Conservation (phyloP, 768 basidiomycete genomes). For the Tremella fuciformis region DNA sequence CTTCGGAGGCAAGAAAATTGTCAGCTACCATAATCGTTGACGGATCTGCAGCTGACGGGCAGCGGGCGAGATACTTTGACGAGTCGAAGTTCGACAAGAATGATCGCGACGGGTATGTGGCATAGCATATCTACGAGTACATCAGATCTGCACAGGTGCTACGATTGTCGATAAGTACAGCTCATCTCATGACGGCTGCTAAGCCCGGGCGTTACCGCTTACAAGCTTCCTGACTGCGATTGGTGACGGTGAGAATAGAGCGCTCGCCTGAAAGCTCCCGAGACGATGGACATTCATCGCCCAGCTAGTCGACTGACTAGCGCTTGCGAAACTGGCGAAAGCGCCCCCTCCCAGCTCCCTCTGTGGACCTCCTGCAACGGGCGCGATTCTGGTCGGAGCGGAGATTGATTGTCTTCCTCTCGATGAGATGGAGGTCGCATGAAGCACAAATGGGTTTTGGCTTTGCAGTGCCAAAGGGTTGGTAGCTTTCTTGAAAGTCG, state of each 20-base stretch:
- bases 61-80: constrained; percentile 48
- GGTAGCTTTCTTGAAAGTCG: background rate
- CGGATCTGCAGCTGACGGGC: background rate
- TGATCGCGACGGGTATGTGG: constrained; percentile 35
- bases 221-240: constrained; percentile 24
- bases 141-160: background rate
- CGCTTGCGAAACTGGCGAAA: constrained; percentile 2
- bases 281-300: constrained; percentile 29
- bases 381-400: background rate
- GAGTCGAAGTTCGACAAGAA: constrained; percentile 46
- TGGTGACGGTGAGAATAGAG: constrained; percentile 36
- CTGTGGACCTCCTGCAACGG: background rate
- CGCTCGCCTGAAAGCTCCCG: constrained; percentile 34
- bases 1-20: constrained; percentile 79
- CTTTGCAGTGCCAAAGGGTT: constrained; percentile 2
- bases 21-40: constrained; percentile 18
- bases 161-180: background rate
- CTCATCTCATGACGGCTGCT: background rate
- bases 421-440: background rate
- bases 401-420: background rate
- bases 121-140: background rate
- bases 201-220: too few relatives aligned
- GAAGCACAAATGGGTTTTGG: constrained; percentile 33
- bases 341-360: background rate
- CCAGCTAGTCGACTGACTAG: constrained; percentile 14